Percentiles rank a stretch among this genome's conserved stretches.
phyloP scores from a whole-genome alignment of 2,329 filamentous ascomycete genomes.

The Neonectria faginata region DNA sequence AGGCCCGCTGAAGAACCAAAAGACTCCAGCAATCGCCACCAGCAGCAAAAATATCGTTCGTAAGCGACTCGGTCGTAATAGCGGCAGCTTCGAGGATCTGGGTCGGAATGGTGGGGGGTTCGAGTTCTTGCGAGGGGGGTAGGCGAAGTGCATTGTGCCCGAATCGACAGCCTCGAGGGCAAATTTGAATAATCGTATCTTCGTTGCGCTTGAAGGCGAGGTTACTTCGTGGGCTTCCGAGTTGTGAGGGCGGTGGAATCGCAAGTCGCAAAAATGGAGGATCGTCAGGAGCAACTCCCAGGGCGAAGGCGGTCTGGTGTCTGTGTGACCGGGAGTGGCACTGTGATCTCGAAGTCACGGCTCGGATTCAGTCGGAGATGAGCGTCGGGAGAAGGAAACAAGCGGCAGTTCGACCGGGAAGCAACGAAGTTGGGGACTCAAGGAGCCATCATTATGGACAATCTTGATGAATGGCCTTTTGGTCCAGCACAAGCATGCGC shows the following conservation, averaged over 20 bases:
- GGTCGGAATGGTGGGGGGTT: constrained; percentile 78
- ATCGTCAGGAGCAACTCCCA: constrained; percentile 23
- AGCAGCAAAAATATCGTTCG: constrained; percentile 68
- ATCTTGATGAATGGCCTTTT: constrained; percentile 43
- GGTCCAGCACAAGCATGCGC: constrained; percentile 33
- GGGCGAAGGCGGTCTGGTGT: constrained; percentile 15
- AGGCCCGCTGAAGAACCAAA: constrained; percentile 69
- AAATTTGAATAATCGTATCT: background rate
- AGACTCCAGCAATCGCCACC: constrained; percentile 65
- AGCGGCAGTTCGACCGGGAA: constrained; percentile 28
- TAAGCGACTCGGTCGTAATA: constrained; percentile 71
- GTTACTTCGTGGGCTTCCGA: constrained; percentile 9
- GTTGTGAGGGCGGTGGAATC: constrained; percentile 5
- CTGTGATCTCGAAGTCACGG: constrained; percentile 1
- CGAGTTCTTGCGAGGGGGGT: constrained; percentile 86
- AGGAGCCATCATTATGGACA: constrained; percentile 30
- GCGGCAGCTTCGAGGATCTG: constrained; percentile 65
- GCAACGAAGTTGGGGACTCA: constrained; percentile 27
- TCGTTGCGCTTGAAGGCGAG: constrained; percentile 12
- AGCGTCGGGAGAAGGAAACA: constrained; percentile 23
- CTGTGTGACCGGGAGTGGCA: constrained; percentile 28
- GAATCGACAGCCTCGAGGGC: constrained; percentile 1
- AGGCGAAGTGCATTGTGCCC: constrained; percentile 84
- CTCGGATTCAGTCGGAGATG: background rate
- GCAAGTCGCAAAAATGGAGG: constrained; percentile 21